Evolutionary conservation across 2,329 filamentous ascomycete species (phyloP), one percentile per base, ranked within the genome.

Genomic region (Chaetomium strumarium): DNA sequence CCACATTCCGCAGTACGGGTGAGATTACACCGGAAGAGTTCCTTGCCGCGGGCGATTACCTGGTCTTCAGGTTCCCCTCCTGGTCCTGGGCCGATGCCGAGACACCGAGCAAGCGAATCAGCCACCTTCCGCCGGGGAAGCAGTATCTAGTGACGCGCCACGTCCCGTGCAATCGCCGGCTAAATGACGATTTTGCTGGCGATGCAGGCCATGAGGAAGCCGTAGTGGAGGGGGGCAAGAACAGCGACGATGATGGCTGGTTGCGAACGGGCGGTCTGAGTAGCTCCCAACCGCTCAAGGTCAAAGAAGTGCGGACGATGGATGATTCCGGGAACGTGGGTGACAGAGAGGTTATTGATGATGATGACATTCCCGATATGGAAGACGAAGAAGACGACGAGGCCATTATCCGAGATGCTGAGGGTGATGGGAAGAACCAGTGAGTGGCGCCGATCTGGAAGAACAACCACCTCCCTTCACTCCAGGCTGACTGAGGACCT

Each of bases 1-100:
- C 92, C 3, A 97, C 89, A 59, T 99, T 99, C 73, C 88, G 92
- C 63, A 80, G 83, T 64, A 96, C 91, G 5, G 93, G 93, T 60
- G 88, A 97, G 74, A 93, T 99, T 72, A 97, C 92, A 0, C 92
- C 92, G 16, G 92, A 96, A 66, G 93, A 99, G 77, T 99, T 99
- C 70, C 79, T 96, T 46, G 86, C 88, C 4, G 93, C 93, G 3
- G 93, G 93, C 63, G 93, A 99, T 75, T 99, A 97, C 69, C 84
- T 99, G 36, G 91, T 96, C 66, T 96, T 95, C 83, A 97, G 96
- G 76, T 99, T 99, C 73, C 93, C 92, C 9, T 95, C 92, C 53
- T 99, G 93, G 93, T 87, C 89, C 46, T 99, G 93, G 93, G 84
- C 87, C 60, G 89, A 93, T 64, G 91, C 92, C 60, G 88, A 92